Conservation (phyloP, 202 grass and related monocot genomes). For the Schoenoplectus tabernaemontani region DNA sequence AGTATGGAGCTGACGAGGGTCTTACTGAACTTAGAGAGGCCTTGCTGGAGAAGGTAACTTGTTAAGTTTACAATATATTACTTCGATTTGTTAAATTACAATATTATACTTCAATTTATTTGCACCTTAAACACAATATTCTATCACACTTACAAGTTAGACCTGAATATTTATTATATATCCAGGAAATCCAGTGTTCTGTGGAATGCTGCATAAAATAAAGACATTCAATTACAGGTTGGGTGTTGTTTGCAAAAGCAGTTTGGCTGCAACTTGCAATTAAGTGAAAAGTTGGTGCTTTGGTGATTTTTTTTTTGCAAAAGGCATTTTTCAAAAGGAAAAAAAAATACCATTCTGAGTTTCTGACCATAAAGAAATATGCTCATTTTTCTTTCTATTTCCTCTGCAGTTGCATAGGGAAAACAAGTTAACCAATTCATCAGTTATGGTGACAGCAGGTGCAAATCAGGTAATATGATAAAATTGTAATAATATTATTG, state of each 20-base stretch:
- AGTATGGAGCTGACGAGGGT: constrained; percentile 90
- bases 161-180: not conserved
- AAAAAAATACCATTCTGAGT: not conserved
- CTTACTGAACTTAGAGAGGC: constrained; percentile 79
- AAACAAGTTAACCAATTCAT: constrained; percentile 83
- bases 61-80: constrained; percentile 12
- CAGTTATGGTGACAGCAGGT: constrained; percentile 91
- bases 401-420: constrained; percentile 53
- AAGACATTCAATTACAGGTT: not conserved
- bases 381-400: not conserved
- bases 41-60: constrained; percentile 73
- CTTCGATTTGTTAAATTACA: constrained; percentile 1
- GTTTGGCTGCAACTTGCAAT: not conserved
- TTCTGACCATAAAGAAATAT: not conserved
- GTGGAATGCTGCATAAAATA: not conserved
- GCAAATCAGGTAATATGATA: constrained; percentile 78
- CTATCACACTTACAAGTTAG: not conserved
- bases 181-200: not conserved
- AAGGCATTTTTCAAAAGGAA: not conserved
- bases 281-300: not conserved
- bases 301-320: not conserved
- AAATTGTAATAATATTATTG: not conserved
- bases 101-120: not conserved
- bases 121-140: not conserved
- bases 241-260: not conserved